Conservation (phyloP, 1,284 basidiomycete genomes). For the Fomitopsis pinicola region DNA sequence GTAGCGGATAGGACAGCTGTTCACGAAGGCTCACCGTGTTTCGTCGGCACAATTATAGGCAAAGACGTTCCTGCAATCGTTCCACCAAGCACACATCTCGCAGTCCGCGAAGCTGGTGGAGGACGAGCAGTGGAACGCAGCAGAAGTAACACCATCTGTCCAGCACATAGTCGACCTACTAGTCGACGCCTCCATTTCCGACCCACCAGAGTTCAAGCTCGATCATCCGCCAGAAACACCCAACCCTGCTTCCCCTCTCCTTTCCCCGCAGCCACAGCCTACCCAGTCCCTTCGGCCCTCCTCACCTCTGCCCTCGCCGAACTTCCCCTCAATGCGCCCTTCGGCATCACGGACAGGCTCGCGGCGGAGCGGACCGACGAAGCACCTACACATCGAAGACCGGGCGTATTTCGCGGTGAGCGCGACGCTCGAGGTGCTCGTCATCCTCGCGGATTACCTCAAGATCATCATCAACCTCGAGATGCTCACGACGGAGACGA, state of each 20-base stretch:
- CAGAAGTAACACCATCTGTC: conserved; percentile 63
- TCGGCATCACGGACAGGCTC: conserved; percentile 19
- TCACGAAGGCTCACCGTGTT: neutral
- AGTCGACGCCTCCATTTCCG: conserved; percentile 78
- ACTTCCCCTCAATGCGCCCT: conserved; percentile 13
- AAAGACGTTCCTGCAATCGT: conserved; percentile 81
- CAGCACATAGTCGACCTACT: conserved; percentile 76
- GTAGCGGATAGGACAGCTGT: neutral
- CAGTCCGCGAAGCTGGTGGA: conserved; percentile 88
- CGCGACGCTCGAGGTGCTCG: conserved; percentile 79
- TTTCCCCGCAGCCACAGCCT: conserved; percentile 21
- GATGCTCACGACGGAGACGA: conserved; percentile 88
- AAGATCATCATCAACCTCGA: conserved; percentile 86
- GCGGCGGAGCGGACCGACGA: conserved; percentile 40
- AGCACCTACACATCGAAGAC: conserved; percentile 82
- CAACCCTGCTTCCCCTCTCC: conserved; percentile 17
- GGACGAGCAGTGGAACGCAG: conserved; percentile 85
- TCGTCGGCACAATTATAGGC: conserved; percentile 45
- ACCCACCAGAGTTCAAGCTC: conserved; percentile 63
- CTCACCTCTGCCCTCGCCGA: conserved; percentile 27
- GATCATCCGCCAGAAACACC: conserved; percentile 25
- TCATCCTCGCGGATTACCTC: conserved; percentile 83
- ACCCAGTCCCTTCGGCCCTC: conserved; percentile 16
- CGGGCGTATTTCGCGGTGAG: conserved; percentile 81
- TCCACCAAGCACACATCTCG: conserved; percentile 82